Percentiles rank a stretch among this genome's conserved stretches.
These are phyloP conservation scores for Rhododendron williamsianum DNA, from an alignment of 148 eudicot genomes.

Conservation along the genomic window DNA sequence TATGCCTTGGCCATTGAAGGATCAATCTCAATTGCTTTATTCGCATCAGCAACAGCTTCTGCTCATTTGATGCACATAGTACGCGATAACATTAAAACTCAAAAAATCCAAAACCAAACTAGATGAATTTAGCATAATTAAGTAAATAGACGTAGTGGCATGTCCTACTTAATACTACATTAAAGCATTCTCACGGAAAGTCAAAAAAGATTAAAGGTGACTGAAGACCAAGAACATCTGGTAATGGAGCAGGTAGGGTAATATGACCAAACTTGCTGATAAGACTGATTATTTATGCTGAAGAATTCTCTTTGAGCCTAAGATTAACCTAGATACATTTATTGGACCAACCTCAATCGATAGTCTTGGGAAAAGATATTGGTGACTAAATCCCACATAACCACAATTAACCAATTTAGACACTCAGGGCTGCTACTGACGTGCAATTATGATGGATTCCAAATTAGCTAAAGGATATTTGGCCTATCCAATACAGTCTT, in stretches of 20 bases:
- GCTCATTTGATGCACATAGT: constrained; percentile 19
- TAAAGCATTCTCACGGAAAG: not conserved
- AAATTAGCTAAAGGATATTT: not conserved
- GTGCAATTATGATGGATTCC: not conserved
- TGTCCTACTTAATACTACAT: not conserved
- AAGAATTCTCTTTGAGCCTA: not conserved
- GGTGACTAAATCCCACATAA: not conserved
- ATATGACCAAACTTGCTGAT: not conserved
- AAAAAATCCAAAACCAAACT: not conserved
- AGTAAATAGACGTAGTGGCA: not conserved
- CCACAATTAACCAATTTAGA: not conserved
- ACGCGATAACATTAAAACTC: not conserved
- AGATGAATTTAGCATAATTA: not conserved
- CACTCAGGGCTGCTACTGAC: not conserved
- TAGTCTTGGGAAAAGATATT: not conserved
- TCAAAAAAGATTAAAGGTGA: not conserved
- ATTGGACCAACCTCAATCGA: not conserved
- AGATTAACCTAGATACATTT: not conserved
- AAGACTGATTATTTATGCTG: not conserved
- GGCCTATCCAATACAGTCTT: not conserved
- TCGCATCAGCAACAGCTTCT: constrained; percentile 98
- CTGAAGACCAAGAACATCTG: not conserved
- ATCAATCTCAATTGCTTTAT: constrained; percentile 75
- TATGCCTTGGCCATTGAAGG: constrained; percentile 79
- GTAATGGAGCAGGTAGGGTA: not conserved